Conservation (phyloP, 2,329 filamentous ascomycete species). For the Didymella arachidicola region DNA sequence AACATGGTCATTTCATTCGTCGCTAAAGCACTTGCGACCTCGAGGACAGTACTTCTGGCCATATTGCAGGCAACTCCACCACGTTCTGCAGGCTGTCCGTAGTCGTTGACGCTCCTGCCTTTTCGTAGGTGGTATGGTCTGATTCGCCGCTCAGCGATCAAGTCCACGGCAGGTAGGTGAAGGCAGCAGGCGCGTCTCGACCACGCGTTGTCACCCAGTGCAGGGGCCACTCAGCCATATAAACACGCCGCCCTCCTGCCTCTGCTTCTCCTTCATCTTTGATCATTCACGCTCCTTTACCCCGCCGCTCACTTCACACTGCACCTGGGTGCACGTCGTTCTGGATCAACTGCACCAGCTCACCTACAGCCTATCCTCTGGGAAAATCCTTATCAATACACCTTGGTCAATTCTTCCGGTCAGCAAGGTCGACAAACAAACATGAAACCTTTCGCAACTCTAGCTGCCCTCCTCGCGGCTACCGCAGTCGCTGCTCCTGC, state of each 20-base stretch:
- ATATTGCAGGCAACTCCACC: neutral
- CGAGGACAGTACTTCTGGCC: neutral
- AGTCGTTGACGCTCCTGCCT: neutral
- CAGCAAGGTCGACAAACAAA: slow-evolving; percentile 16
- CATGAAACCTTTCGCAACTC: slow-evolving; percentile 39
- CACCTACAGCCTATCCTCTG: slow-evolving; percentile 23
- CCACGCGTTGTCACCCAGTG: slow-evolving; percentile 5
- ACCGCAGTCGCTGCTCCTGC: slow-evolving; percentile 35
- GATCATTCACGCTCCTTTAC: slow-evolving; percentile 21
- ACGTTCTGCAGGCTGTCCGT: neutral
- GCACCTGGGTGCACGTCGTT: slow-evolving; percentile 7
- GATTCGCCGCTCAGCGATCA: neutral
- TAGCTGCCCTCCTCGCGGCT: slow-evolving; percentile 34
- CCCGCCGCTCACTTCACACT: slow-evolving; percentile 10
- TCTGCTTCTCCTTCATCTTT: slow-evolving; percentile 5
- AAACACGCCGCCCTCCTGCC: slow-evolving; percentile 10
- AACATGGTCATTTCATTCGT: slow-evolving; percentile 2
- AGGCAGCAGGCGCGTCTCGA: slow-evolving; percentile 19
- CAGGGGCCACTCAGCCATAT: slow-evolving; percentile 9
- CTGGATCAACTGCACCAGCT: slow-evolving; percentile 3
- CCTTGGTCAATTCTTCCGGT: slow-evolving; percentile 18
- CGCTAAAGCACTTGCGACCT: neutral
- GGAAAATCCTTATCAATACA: slow-evolving; percentile 24
- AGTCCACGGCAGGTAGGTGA: slow-evolving; percentile 3
- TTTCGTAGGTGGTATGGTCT: neutral